These are phyloP conservation scores for Exophiala calicioides DNA, from an alignment of 2,329 filamentous ascomycete genomes.

Conservation along the genomic window DNA sequence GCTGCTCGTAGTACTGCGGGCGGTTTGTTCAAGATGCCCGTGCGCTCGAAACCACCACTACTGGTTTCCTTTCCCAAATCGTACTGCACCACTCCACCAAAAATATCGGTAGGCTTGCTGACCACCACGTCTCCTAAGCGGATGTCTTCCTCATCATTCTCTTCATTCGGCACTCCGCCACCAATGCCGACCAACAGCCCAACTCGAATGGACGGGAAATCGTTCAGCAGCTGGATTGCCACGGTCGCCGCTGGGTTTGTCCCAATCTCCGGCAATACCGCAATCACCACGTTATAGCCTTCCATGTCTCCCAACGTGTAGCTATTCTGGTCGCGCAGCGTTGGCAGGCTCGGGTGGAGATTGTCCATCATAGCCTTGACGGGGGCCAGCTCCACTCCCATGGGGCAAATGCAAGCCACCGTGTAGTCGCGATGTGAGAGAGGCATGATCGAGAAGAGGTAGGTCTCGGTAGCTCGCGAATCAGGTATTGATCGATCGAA, in stretches of 20 bases:
- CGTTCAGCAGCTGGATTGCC: slow-evolving; percentile 25
- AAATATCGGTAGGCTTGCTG: slow-evolving; percentile 28
- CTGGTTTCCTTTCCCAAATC: slow-evolving; percentile 19
- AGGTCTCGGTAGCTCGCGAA: no score
- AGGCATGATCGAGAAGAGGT: no score
- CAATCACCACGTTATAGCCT: slow-evolving; percentile 29
- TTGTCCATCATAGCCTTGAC: slow-evolving; percentile 34
- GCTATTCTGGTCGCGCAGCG: slow-evolving; percentile 9
- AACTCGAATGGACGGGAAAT: slow-evolving; percentile 31
- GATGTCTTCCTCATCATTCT: slow-evolving; percentile 23
- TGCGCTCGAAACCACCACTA: slow-evolving; percentile 9
- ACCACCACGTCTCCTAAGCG: slow-evolving; percentile 35
- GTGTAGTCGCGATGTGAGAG: no score
- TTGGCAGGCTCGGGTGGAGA: slow-evolving; percentile 20
- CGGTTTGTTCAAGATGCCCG: slow-evolving; percentile 15
- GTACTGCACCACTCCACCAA: slow-evolving; percentile 32
- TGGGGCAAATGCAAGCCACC: no score
- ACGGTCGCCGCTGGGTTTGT: slow-evolving; percentile 29
- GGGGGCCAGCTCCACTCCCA: slow-evolving; percentile 36
- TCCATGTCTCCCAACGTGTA: slow-evolving; percentile 29
- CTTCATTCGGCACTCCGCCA: slow-evolving; percentile 29
- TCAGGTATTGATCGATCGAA: no score
- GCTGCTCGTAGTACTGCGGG: slow-evolving; percentile 23
- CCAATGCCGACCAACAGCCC: slow-evolving; percentile 35
- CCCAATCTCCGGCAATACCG: slow-evolving; percentile 23